Conservation (phyloP, 768 basidiomycete genomes). For the Russula dissimulans region DNA sequence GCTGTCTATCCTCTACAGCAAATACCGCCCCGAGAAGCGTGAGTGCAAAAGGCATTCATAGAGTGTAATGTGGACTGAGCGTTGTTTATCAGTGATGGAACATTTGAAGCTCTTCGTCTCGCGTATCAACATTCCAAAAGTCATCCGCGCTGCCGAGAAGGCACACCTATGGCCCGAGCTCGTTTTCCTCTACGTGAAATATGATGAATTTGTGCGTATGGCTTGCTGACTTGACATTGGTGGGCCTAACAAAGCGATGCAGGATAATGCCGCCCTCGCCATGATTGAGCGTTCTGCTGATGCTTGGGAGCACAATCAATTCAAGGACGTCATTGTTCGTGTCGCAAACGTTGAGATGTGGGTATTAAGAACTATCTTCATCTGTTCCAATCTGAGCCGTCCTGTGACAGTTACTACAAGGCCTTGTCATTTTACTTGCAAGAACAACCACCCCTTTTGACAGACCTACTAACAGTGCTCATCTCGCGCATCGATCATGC, state of each 20-base stretch:
- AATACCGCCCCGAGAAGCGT: slow-evolving; percentile 91
- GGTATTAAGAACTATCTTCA: slow-evolving; percentile 20
- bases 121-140: slow-evolving; percentile 98
- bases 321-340: slow-evolving; percentile 96
- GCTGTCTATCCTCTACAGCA: slow-evolving; percentile 84
- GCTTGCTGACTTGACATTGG: background rate
- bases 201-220: slow-evolving; percentile 80
- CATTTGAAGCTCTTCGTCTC: slow-evolving; percentile 94
- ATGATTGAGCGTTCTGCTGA: slow-evolving; percentile 99
- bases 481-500: slow-evolving; percentile 92
- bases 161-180: slow-evolving; percentile 98
- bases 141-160: slow-evolving; percentile 92
- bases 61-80: background rate
- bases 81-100: slow-evolving; percentile 72
- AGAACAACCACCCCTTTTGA: slow-evolving; percentile 88
- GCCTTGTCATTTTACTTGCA: slow-evolving; percentile 89
- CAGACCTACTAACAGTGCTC: slow-evolving; percentile 85
- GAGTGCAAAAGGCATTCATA: slow-evolving; percentile 26
- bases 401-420: slow-evolving; percentile 72
- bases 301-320: slow-evolving; percentile 99
- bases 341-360: slow-evolving; percentile 97
- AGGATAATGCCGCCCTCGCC: slow-evolving; percentile 95
- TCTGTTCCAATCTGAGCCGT: slow-evolving; percentile 1
- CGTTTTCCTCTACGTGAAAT: slow-evolving; percentile 97
- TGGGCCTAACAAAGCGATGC: background rate